Base-by-base conservation (phyloP, 2,329 filamentous ascomycete species). In the Fusarium longipes region DNA sequence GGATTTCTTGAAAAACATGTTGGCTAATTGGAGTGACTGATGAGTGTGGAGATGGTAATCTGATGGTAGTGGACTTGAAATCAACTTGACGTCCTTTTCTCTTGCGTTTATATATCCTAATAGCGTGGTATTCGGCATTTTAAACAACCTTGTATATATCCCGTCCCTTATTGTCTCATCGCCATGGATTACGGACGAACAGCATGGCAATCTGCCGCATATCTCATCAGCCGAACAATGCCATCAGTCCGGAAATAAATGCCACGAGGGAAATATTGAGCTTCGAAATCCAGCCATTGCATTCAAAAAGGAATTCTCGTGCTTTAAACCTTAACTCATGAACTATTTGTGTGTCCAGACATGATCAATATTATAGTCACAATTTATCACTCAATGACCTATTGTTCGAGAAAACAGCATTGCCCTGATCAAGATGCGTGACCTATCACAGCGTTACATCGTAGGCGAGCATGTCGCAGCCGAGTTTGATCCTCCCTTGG, bases 381-480 rank as follows among this genome's bases (percentile, higher is more conserved):
- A 20, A 14, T 25, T 27, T 5, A 25, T 17, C 2, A 10, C 24
- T 62, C 8, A 3, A 25, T 62, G 57, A 57, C 47, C 53, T 35
- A 3, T 15, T 29, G 11, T 22, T 44, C 47, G 30, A 10, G 17
- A 29, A 36, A 42, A 8, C 8, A 11, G 17, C 11, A 24, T 20
- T 7, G 6, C n/a, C 18, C 27, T 62, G 58, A 62, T 40, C 49
- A 35, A 27, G 24, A 14, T 24, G 47, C 40, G 40, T 62, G 58
- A 62, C 48, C 40, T 27, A 61, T 54, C 47, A 30, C 10, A 61
- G 33, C 27, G 58, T 61, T 45, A 61, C 58, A 61, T 55, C 35
- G 8, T 7, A 29, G 8, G 5, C 15, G n/a, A 10, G 27, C 17
- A 43, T 20, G 40, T 43, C 25, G 40, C 40, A 43, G 40, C 11